phyloP scores from a whole-genome alignment of 2,329 filamentous ascomycete species.

The Fusarium decemcellulare region DNA sequence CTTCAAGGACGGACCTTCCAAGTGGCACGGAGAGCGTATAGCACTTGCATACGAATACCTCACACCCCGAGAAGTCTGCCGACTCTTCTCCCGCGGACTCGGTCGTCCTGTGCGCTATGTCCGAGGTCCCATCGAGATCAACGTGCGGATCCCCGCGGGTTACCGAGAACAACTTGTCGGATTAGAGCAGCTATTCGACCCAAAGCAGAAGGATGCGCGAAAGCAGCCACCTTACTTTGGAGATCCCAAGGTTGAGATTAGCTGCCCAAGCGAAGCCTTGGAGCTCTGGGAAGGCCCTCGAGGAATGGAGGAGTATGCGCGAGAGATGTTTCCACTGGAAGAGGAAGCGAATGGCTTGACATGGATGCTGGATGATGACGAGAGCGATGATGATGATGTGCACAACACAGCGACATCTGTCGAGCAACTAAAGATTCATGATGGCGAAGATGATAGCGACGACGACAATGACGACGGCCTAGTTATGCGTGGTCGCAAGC shows the following conservation, averaged over 20 bases:
- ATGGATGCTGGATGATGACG: slow-evolving; percentile 83
- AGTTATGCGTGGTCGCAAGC: slow-evolving; percentile 69
- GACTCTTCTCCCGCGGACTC: slow-evolving; percentile 83
- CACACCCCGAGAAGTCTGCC: slow-evolving; percentile 85
- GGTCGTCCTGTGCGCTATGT: slow-evolving; percentile 84
- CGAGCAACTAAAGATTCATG: slow-evolving; percentile 58
- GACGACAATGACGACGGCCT: slow-evolving; percentile 72
- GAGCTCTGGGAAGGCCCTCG: slow-evolving; percentile 93
- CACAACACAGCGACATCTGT: slow-evolving; percentile 54
- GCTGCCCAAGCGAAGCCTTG: slow-evolving; percentile 81
- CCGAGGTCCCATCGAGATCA: slow-evolving; percentile 83
- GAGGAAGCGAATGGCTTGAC: slow-evolving; percentile 93
- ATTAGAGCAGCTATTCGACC: slow-evolving; percentile 71
- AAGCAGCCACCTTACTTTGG: slow-evolving; percentile 77
- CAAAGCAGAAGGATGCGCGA: slow-evolving; percentile 64
- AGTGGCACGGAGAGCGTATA: slow-evolving; percentile 85
- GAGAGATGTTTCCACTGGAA: slow-evolving; percentile 94
- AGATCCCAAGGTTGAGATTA: slow-evolving; percentile 68
- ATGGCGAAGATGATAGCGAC: slow-evolving; percentile 60
- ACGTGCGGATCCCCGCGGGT: slow-evolving; percentile 87
- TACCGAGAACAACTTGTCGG: slow-evolving; percentile 90
- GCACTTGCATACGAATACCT: slow-evolving; percentile 93
- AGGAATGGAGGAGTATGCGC: slow-evolving; percentile 92
- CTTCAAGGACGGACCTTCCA: slow-evolving; percentile 91
- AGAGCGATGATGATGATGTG: slow-evolving; percentile 55